Conservation (phyloP, 495 filamentous ascomycete species). For the Lindgomyces ingoldianus region DNA sequence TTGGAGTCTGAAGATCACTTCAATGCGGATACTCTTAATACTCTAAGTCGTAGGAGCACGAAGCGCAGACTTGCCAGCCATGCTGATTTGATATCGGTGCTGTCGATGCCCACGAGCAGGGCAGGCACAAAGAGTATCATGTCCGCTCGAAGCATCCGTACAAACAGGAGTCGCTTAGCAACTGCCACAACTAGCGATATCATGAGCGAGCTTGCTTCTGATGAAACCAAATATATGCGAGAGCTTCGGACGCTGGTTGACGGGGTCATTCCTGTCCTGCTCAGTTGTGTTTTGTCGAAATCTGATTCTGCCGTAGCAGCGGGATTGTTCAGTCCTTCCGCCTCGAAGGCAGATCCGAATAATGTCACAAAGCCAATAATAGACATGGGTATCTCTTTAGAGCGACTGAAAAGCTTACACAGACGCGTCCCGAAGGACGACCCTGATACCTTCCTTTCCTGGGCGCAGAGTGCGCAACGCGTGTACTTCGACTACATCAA, state of each 20-base stretch:
- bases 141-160: slow-evolving; percentile 66
- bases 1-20: slow-evolving; percentile 37
- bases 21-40: slow-evolving; percentile 23
- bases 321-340: slow-evolving; percentile 63
- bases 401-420: slow-evolving; percentile 79
- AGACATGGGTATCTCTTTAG: slow-evolving; percentile 88
- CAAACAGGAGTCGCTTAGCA: slow-evolving; percentile 64
- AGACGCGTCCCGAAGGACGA: slow-evolving; percentile 73
- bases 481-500: slow-evolving; percentile 86
- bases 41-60: slow-evolving; percentile 43
- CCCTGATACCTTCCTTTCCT: slow-evolving; percentile 67
- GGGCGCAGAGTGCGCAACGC: slow-evolving; percentile 74
- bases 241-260: slow-evolving; percentile 93
- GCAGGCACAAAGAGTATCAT: slow-evolving; percentile 41
- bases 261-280: slow-evolving; percentile 90
- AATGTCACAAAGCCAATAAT: slow-evolving; percentile 85
- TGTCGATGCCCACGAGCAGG: slow-evolving; percentile 75
- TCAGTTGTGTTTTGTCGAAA: slow-evolving; percentile 80
- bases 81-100: slow-evolving; percentile 87
- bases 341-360: slow-evolving; percentile 53
- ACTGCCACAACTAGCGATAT: slow-evolving; percentile 71
- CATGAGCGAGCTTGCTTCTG: slow-evolving; percentile 75
- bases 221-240: slow-evolving; percentile 87
- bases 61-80: slow-evolving; percentile 79
- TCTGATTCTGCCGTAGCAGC: slow-evolving; percentile 65